Percentiles rank a stretch among this genome's conserved stretches.
phyloP scores from a whole-genome alignment of 805 yeast species.

The Spathaspora gorwiae region DNA sequence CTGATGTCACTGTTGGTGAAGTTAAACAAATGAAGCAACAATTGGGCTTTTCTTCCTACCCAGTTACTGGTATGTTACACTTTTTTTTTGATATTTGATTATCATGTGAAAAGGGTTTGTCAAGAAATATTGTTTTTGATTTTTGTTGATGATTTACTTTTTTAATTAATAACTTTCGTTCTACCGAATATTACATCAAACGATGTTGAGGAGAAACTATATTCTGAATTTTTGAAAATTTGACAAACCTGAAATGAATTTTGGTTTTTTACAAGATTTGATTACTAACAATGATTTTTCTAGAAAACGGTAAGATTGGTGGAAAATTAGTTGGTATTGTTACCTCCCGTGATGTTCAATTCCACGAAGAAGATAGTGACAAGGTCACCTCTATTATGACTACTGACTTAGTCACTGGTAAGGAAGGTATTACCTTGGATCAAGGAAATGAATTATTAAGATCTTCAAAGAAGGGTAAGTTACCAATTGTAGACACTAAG shows the following conservation, averaged over 20 bases:
- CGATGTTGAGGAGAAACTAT: constrained; percentile 87
- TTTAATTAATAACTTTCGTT: constrained; percentile 88
- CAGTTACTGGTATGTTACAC: constrained; percentile 94
- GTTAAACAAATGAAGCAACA: constrained; percentile 64
- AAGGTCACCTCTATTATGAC: constrained; percentile 83
- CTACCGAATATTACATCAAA: constrained; percentile 91
- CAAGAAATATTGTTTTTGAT: not conserved
- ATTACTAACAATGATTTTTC: constrained; percentile 25
- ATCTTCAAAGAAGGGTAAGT: constrained; percentile 93
- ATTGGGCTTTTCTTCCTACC: constrained; percentile 95
- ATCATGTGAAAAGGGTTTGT: constrained; percentile 4
- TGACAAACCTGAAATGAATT: not conserved
- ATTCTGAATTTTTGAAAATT: constrained; percentile 7
- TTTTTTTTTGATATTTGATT: not conserved
- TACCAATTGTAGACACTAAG: constrained; percentile 80
- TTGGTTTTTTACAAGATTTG: not conserved
- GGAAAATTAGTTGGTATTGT: constrained; percentile 92
- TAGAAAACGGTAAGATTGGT: constrained; percentile 80
- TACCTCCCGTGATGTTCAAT: constrained; percentile 96
- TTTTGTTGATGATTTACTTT: constrained; percentile 49
- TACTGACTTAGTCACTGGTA: constrained; percentile 76
- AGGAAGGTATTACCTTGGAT: constrained; percentile 71
- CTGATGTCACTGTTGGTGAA: constrained; percentile 73
- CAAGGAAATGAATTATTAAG: constrained; percentile 91
- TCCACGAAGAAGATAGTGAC: constrained; percentile 68